These are phyloP conservation scores for Pseudogymnoascus sp. DNA, from an alignment of 2,329 filamentous ascomycete species.

Conservation along the genomic window DNA sequence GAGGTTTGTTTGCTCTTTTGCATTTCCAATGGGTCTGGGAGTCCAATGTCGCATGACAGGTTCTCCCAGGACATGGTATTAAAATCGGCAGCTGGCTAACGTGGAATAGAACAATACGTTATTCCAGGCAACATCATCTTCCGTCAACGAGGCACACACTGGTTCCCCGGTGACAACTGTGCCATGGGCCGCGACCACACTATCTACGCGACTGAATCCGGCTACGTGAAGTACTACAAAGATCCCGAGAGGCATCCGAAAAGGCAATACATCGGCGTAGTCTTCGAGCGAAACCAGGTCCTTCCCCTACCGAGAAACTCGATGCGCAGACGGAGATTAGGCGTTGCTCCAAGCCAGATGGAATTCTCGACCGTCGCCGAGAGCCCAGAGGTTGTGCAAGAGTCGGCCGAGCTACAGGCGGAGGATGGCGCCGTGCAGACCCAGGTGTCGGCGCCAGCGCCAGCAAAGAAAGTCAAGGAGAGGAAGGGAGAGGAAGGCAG, in stretches of 20 bases:
- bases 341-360: slow-evolving; percentile 53
- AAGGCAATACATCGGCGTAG: slow-evolving; percentile 89
- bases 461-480: slow-evolving; percentile 17
- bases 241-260: slow-evolving; percentile 76
- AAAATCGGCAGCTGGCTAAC: not conserved
- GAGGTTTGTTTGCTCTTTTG: slow-evolving; percentile 46
- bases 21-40: not conserved
- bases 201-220: slow-evolving; percentile 74
- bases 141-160: slow-evolving; percentile 87
- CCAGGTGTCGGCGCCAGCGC: slow-evolving; percentile 13
- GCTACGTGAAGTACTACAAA: slow-evolving; percentile 95
- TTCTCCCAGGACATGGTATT: not conserved
- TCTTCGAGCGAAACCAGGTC: slow-evolving; percentile 70
- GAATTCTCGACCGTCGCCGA: slow-evolving; percentile 24
- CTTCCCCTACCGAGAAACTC: slow-evolving; percentile 71
- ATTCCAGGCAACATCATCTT: slow-evolving; percentile 97
- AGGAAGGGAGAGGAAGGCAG: slow-evolving; percentile 30
- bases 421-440: slow-evolving; percentile 14
- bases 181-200: slow-evolving; percentile 94
- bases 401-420: slow-evolving; percentile 15
- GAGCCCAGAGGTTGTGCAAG: not conserved
- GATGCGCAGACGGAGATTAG: slow-evolving; percentile 64
- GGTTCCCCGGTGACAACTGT: slow-evolving; percentile 93
- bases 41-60: not conserved
- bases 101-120: slow-evolving; percentile 68